Base-by-base conservation (phyloP, 164 flowering plant species). In the Paratinospora sagittata region DNA sequence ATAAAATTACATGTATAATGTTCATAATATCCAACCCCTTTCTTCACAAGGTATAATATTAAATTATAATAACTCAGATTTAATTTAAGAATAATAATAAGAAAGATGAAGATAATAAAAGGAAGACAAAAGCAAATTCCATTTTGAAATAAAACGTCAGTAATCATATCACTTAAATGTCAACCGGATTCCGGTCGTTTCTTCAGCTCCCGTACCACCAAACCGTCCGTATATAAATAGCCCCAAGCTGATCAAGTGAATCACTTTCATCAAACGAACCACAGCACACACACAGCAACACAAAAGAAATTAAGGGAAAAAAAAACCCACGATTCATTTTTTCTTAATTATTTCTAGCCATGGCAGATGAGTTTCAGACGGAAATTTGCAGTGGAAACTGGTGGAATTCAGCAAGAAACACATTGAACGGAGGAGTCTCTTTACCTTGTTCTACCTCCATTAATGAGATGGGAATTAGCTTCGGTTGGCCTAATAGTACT, bases 361-460 rank as follows among this genome's bases (percentile, higher is more conserved):
- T 91, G 97, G 97, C 83, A 41, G 73, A 78, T 10, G 77, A 86
- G 64, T 86, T 76, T 70, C 81, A 83, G 14, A 71, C 77, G 55
- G 64, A 80, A 65, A 74, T 74, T 45, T 72, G 78, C 64, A 78
- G 80, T 62, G 88, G 79, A 9, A 86, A 68, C 67, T 87, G 88
- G 92, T 88, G 94, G 94, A 87, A 76, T 70, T 37, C 85, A 1
- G 23, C 83, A 13, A 76, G 80, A 68, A 80, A 24, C 17, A 37
- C n/a, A 21, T 70, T 63, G 43, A 27, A 66, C 27, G 39, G 14
- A 11, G 47, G 12, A 43, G 47, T 43, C 47, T 76, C 82, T 0
- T 84, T 88, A 21, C 85, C 90, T 1, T 88, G 86, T 76, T 78
- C 88, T 41, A 63, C 79, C 8, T 81, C 81, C 1, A 41, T 72